Base-by-base conservation (phyloP, 495 filamentous ascomycete species). In the Hypoxylon subgilvum region DNA sequence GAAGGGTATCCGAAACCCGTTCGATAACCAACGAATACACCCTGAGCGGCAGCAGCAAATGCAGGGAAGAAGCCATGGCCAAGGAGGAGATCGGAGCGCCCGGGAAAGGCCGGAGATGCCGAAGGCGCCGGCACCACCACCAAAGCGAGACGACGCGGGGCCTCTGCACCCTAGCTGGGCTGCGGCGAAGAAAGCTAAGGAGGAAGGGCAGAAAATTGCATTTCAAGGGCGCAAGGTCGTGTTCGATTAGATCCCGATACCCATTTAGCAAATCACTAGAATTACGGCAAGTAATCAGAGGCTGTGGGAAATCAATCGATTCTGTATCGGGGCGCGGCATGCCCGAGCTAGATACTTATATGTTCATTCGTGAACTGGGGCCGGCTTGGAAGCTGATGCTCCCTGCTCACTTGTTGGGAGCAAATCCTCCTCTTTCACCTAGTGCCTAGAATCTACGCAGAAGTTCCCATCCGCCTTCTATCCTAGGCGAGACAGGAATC, bases 111-210 rank as follows among this genome's bases (percentile, higher is more conserved):
- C 60, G 8, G 31, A 34, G 14, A 78, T 76, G 57, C 64, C 73
- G 0, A 76, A 75, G 64, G 50, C 51, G 1, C 14, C n/a, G n/a
- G n/a, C n/a, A n/a, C n/a, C n/a, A n/a, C n/a, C 39, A 6, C 61
- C 57, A 1, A 83, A 80, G 63, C 75, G 82, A 45, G 79, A 86
- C 61, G 89, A 87, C 68, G 77, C 69, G 1, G 84, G 84, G 0
- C 65, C 86, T 5, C 69, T 97, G 63, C 94, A 98, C 83, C 94
- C 94, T 7, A 92, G 88, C 46, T 98, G 94, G 94, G 88, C 90
- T 72, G 94, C 94, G 5, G 89, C 87, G 35, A 88, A 85, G 77
- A 87, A 86, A 74, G 87, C 85, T 12, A 97, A 97, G 73, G 90
- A 92, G 73, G 78, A 70, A 63, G 82, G 81, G 61, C 71, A 79